Conservation (phyloP, 176 grass and related monocot species). For the Puccinellia tenuiflora region DNA sequence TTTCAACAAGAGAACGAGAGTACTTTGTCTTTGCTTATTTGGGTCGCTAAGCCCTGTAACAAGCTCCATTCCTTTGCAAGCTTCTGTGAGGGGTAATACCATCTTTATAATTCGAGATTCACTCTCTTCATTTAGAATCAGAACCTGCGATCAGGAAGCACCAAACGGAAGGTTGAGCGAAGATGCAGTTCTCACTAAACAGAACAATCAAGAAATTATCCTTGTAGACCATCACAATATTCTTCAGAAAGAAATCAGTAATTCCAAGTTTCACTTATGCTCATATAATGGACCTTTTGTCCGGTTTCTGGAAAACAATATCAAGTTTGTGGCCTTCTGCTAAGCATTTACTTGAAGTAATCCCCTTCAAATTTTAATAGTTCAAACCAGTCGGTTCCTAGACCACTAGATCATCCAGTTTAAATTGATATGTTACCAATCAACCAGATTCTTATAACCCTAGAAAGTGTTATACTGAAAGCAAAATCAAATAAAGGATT, state of each 20-base stretch:
- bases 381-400: background rate
- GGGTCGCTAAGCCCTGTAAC: conserved; percentile 58
- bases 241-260: background rate
- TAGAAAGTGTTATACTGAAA: background rate
- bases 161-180: conserved; percentile 25
- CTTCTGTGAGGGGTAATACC: conserved; percentile 71
- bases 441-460: background rate
- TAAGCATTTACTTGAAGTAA: background rate
- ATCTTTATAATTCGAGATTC: conserved; percentile 82
- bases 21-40: conserved; percentile 63
- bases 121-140: conserved; percentile 75
- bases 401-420: background rate
- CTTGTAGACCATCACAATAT: background rate
- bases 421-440: background rate
- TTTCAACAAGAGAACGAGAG: conserved; percentile 78
- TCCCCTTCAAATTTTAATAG: background rate
- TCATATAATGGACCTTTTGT: background rate
- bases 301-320: background rate
- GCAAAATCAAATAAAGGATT: background rate
- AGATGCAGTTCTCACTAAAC: conserved; percentile 21
- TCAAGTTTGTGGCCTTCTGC: background rate
- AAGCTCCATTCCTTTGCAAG: conserved; percentile 69
- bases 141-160: conserved; percentile 50
- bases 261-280: background rate
- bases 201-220: background rate